Evolutionary conservation across 805 yeast species (phyloP).

Genomic region (Jamesozyma spencerorum): DNA sequence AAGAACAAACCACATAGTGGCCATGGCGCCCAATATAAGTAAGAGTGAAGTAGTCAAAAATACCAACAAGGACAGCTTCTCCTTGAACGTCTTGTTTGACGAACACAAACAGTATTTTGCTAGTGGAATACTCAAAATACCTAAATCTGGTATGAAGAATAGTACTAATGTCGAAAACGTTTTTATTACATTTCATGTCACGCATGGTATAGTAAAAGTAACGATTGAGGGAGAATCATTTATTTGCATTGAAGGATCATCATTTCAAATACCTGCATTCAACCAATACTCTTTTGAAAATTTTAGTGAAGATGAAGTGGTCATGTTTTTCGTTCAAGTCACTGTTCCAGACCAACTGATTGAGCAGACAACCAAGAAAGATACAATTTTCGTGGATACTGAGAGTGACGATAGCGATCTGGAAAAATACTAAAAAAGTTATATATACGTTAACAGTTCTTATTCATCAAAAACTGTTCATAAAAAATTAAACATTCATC

Average conservation of each 20-base stretch:
- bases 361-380: too few species aligned
- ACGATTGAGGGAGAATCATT: slow-evolving; percentile 50
- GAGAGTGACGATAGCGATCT: too few species aligned
- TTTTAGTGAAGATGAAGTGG: slow-evolving; percentile 45
- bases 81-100: slow-evolving; percentile 54
- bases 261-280: slow-evolving; percentile 71
- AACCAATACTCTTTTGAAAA: slow-evolving; percentile 61
- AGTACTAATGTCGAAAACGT: slow-evolving; percentile 47
- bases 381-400: too few species aligned
- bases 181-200: slow-evolving; percentile 63
- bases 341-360: slow-evolving; percentile 14
- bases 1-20: slow-evolving; percentile 32
- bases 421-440: too few species aligned
- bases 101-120: slow-evolving; percentile 54
- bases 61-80: slow-evolving; percentile 43
- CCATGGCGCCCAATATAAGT: slow-evolving; percentile 55
- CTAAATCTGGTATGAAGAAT: slow-evolving; percentile 52
- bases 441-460: too few species aligned
- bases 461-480: too few species aligned
- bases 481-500: too few species aligned
- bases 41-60: slow-evolving; percentile 33
- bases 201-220: slow-evolving; percentile 60
- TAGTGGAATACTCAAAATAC: slow-evolving; percentile 61
- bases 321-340: slow-evolving; percentile 67
- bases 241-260: slow-evolving; percentile 58